Conservation (phyloP, 495 filamentous ascomycete genomes). For the Achaetomiella virescens region DNA sequence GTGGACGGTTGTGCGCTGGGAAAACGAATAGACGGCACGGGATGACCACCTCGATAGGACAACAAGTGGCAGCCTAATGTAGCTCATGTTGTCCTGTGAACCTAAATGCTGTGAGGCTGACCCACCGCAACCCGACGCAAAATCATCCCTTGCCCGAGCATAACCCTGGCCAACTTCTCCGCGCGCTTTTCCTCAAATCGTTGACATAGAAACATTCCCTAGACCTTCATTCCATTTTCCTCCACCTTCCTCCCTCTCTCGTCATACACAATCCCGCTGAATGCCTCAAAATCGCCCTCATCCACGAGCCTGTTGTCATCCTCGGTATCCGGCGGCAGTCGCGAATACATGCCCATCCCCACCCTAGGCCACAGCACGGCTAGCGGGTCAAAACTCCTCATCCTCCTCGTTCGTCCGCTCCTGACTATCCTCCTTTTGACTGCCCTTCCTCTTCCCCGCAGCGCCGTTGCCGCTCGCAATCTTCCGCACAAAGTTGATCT, state of each 20-base stretch:
- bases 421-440: constrained; percentile 18
- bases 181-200: neutral
- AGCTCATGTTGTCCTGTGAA: no score
- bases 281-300: constrained; percentile 46
- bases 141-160: no score
- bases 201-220: neutral
- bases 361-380: constrained; percentile 61
- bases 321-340: constrained; percentile 38
- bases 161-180: no score
- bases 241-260: constrained; percentile 31
- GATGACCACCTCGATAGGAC: neutral
- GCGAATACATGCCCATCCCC: constrained; percentile 49
- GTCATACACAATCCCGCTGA: constrained; percentile 46
- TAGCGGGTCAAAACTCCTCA: constrained; percentile 35
- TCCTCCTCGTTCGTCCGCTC: constrained; percentile 11
- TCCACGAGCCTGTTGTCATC: constrained; percentile 42
- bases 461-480: constrained; percentile 17
- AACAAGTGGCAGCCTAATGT: neutral
- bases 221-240: constrained; percentile 33
- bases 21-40: no score
- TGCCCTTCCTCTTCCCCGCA: constrained; percentile 2
- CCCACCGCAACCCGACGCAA: no score
- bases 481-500: constrained; percentile 38
- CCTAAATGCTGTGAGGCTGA: no score
- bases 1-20: no score